Evolutionary conservation across 148 eudicot genomes (phyloP).

Genomic region (Heliamphora exappendiculata): DNA sequence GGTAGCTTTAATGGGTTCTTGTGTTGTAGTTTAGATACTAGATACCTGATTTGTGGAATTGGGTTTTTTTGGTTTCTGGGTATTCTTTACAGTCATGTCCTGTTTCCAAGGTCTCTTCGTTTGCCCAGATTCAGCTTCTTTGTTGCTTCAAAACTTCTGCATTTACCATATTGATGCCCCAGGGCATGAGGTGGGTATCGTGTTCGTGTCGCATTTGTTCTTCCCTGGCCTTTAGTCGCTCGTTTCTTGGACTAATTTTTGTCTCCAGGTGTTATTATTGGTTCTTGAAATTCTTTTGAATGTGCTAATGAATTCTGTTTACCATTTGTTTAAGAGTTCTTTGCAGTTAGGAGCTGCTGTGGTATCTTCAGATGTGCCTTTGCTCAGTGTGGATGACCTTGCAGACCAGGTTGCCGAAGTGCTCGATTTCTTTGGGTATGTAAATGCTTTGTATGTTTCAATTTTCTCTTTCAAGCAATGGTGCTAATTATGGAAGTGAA

Average conservation of each 20-base stretch:
- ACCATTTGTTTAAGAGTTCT: conserved; percentile 38
- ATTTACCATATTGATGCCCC: conserved; percentile 22
- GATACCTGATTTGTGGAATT: not conserved
- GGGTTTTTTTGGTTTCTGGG: not conserved
- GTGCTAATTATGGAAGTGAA: no score
- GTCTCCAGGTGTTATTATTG: not conserved
- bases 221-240: not conserved
- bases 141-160: conserved; percentile 21
- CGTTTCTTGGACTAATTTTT: not conserved
- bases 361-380: conserved; percentile 39
- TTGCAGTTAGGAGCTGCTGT: conserved; percentile 92
- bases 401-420: conserved; percentile 87
- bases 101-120: conserved; percentile 19
- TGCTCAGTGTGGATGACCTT: conserved; percentile 66
- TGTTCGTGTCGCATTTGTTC: no score
- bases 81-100: conserved; percentile 9
- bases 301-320: no score
- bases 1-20: not conserved
- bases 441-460: not conserved
- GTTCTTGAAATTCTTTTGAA: conserved; percentile 30
- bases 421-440: conserved; percentile 81
- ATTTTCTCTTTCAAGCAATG: no score
- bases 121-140: conserved; percentile 13
- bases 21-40: not conserved
- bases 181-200: conserved; percentile 18